Percentiles rank a stretch among this genome's conserved stretches.
Conservation (phyloP, 2,329 filamentous ascomycete species). For the Fusarium sp. region DNA sequence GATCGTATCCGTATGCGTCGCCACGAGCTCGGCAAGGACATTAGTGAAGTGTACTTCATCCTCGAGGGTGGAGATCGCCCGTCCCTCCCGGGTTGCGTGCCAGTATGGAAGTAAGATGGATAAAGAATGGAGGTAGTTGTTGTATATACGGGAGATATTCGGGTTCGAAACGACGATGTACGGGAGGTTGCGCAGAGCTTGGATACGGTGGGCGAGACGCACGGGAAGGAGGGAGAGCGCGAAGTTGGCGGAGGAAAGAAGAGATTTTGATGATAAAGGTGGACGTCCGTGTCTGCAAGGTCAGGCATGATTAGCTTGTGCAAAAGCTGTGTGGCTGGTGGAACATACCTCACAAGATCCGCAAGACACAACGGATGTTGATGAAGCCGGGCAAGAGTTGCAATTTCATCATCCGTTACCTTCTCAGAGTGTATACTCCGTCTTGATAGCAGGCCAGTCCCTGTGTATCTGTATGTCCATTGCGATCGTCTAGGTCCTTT, state of each 20-base stretch:
- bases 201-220: constrained; percentile 91
- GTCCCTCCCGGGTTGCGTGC: constrained; percentile 59
- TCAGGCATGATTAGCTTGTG: neutral
- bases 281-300: constrained; percentile 76
- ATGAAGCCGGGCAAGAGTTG: constrained; percentile 78
- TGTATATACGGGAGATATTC: constrained; percentile 92
- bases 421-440: constrained; percentile 40
- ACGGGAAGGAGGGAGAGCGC: constrained; percentile 92
- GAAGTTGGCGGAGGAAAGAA: constrained; percentile 94
- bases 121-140: constrained; percentile 94
- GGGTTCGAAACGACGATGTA: constrained; percentile 99
- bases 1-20: constrained; percentile 94
- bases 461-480: neutral
- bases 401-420: constrained; percentile 79
- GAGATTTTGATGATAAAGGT: constrained; percentile 80
- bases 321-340: neutral
- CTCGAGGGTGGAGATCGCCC: constrained; percentile 69
- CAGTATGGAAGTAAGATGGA: constrained; percentile 88
- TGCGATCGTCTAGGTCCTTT: constrained; percentile 9
- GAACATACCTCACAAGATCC: constrained; percentile 82
- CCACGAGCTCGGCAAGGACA: constrained; percentile 92
- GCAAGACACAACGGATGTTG: constrained; percentile 85
- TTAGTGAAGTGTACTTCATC: constrained; percentile 93
- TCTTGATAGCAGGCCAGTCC: neutral
- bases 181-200: constrained; percentile 90